Percentiles rank a stretch among this genome's conserved stretches.
These are phyloP conservation scores for Penicillium odoratum DNA, from an alignment of 495 filamentous ascomycete genomes.

Conservation along the genomic window DNA sequence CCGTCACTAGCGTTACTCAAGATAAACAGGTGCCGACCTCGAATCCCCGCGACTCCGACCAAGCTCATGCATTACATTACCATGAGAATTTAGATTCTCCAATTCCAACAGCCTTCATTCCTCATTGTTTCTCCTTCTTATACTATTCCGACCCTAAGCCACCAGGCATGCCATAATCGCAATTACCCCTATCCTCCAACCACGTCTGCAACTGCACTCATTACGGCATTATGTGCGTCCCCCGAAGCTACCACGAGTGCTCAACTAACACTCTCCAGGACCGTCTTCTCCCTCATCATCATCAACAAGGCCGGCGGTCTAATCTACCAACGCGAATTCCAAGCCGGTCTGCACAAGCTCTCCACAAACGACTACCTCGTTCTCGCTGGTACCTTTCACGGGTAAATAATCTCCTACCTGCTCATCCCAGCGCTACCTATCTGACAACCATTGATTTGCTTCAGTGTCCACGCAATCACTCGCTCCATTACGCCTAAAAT, in stretches of 20 bases:
- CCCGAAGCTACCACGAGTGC: slow-evolving; percentile 2
- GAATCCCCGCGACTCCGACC: slow-evolving; percentile 13
- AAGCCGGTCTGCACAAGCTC: slow-evolving; percentile 77
- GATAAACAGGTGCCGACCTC: slow-evolving; percentile 1
- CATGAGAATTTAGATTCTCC: slow-evolving; percentile 3
- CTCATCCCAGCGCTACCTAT: no score
- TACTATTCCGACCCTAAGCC: background rate
- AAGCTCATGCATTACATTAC: background rate
- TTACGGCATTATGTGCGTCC: slow-evolving; percentile 23
- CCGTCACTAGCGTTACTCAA: background rate
- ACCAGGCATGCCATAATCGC: slow-evolving; percentile 18
- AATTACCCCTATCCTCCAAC: slow-evolving; percentile 11
- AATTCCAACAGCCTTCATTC: background rate
- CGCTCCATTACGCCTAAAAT: slow-evolving; percentile 68
- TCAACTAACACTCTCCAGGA: slow-evolving; percentile 55
- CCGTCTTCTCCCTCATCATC: slow-evolving; percentile 89
- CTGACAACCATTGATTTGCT: background rate
- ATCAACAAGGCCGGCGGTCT: slow-evolving; percentile 98
- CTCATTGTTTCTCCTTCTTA: background rate
- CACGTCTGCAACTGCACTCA: slow-evolving; percentile 17
- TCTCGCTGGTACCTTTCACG: slow-evolving; percentile 97
- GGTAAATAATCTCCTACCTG: slow-evolving; percentile 46
- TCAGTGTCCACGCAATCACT: slow-evolving; percentile 83
- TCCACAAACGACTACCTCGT: slow-evolving; percentile 94
- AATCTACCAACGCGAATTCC: slow-evolving; percentile 92